phyloP scores from a whole-genome alignment of 176 grass and related monocot species.

The Oryza glumipatula region DNA sequence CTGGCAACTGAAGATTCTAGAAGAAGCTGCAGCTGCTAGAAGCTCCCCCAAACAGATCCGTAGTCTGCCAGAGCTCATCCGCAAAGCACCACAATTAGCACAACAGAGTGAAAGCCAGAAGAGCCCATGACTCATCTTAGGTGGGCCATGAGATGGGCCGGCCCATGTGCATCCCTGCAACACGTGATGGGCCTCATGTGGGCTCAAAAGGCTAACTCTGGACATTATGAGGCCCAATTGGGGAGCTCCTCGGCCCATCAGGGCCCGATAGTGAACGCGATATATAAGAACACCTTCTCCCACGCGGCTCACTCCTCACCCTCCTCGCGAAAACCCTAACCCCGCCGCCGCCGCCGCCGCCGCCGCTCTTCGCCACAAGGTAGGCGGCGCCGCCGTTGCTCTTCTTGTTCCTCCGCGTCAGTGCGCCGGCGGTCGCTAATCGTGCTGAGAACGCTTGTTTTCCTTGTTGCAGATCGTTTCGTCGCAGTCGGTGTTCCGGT shows the following conservation, averaged over 20 bases:
- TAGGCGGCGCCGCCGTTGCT: neutral
- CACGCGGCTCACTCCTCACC: too few species aligned
- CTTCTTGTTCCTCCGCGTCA: neutral
- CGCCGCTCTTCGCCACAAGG: neutral
- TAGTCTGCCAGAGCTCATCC: neutral
- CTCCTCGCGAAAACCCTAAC: neutral
- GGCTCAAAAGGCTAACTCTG: too few species aligned
- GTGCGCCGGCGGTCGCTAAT: neutral
- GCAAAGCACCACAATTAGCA: neutral
- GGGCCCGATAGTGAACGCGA: neutral
- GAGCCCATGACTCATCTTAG: neutral
- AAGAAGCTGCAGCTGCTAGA: too few species aligned
- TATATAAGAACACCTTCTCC: neutral
- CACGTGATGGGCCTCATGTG: too few species aligned
- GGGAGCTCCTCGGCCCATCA: neutral
- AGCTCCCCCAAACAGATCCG: too few species aligned
- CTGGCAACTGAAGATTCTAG: too few species aligned
- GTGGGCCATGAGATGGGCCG: neutral
- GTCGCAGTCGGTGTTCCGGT: neutral
- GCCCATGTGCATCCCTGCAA: too few species aligned
- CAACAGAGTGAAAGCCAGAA: neutral
- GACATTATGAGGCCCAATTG: neutral
- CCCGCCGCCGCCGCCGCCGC: too few species aligned
- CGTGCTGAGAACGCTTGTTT: neutral
- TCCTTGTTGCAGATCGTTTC: neutral